These are phyloP conservation scores for Volvox africanus DNA, from an alignment of 139 green algal species.

Conservation along the genomic window DNA sequence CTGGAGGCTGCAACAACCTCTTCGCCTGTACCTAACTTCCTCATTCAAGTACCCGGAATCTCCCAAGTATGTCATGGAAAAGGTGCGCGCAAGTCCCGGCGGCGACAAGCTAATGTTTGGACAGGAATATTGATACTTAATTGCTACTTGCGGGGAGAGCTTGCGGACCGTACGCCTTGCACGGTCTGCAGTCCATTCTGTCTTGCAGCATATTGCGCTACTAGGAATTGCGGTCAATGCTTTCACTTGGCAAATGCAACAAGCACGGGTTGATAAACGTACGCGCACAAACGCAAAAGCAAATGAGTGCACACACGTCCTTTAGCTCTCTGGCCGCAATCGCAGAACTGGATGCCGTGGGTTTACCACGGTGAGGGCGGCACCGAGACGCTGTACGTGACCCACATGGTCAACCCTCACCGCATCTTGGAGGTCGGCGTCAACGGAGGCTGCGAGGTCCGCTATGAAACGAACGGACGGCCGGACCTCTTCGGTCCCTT, in stretches of 20 bases:
- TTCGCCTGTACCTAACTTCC: constrained; percentile 11
- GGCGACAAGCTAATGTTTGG: no score
- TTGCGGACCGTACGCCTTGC: no score
- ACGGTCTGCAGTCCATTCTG: no score
- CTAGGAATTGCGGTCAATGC: no score
- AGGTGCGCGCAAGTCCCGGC: constrained; percentile 4
- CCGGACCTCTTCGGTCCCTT: constrained; percentile 47
- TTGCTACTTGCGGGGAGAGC: no score
- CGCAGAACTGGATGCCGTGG: constrained; percentile 64
- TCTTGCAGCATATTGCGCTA: no score
- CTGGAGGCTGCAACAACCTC: constrained; percentile 48
- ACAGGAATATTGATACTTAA: no score
- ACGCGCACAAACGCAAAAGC: no score
- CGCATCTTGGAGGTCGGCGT: constrained; percentile 45
- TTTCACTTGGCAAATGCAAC: no score
- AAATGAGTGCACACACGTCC: no score
- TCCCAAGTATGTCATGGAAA: constrained; percentile 50
- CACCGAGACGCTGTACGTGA: constrained; percentile 42
- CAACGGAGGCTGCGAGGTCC: constrained; percentile 26
- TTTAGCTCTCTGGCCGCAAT: no score
- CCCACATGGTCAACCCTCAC: constrained; percentile 58
- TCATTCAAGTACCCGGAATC: constrained; percentile 19
- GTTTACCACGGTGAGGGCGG: constrained; percentile 36
- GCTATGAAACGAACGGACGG: constrained; percentile 12
- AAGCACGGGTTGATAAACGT: no score